These are phyloP conservation scores for Steccherinum ochraceum DNA, from an alignment of 768 basidiomycete genomes.

Conservation along the genomic window DNA sequence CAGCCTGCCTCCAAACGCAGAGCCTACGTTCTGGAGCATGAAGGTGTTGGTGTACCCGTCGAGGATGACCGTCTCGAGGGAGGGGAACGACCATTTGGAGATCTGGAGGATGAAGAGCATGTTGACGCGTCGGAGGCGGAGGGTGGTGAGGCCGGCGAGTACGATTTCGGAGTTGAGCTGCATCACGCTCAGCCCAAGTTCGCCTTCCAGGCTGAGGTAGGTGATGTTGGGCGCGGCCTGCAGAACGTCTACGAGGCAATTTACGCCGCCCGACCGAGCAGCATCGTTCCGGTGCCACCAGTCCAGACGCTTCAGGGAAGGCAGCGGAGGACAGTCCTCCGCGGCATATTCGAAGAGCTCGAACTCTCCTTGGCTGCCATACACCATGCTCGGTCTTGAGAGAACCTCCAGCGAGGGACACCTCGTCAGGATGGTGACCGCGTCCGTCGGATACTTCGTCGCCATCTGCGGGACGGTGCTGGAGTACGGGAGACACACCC, in stretches of 20 bases:
- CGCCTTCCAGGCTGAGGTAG: conserved; percentile 53
- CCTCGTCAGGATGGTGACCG: conserved; percentile 26
- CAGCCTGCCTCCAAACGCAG: conserved; percentile 42
- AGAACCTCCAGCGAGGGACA: conserved; percentile 51
- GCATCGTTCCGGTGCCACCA: conserved; percentile 61
- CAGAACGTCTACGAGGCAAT: conserved; percentile 50
- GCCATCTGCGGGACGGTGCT: conserved; percentile 16
- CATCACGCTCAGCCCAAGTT: conserved; percentile 22
- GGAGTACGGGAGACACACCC: conserved; percentile 53
- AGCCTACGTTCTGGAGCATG: conserved; percentile 42
- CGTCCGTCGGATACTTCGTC: conserved; percentile 33
- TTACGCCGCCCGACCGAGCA: conserved; percentile 58
- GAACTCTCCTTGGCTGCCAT: background rate
- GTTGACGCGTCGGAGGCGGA: conserved; percentile 45
- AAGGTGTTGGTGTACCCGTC: conserved; percentile 36
- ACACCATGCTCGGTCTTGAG: conserved; percentile 30
- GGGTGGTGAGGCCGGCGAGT: conserved; percentile 43
- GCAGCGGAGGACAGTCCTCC: conserved; percentile 35
- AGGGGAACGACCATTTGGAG: conserved; percentile 44
- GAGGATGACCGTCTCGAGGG: conserved; percentile 43
- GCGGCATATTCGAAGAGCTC: conserved; percentile 46
- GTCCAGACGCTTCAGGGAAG: conserved; percentile 54
- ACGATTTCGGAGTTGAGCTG: conserved; percentile 21
- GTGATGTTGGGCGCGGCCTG: conserved; percentile 45
- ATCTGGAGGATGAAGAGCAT: conserved; percentile 47